Base-by-base conservation (phyloP, 306 rosid genomes). In the Cicer cuneatum region DNA sequence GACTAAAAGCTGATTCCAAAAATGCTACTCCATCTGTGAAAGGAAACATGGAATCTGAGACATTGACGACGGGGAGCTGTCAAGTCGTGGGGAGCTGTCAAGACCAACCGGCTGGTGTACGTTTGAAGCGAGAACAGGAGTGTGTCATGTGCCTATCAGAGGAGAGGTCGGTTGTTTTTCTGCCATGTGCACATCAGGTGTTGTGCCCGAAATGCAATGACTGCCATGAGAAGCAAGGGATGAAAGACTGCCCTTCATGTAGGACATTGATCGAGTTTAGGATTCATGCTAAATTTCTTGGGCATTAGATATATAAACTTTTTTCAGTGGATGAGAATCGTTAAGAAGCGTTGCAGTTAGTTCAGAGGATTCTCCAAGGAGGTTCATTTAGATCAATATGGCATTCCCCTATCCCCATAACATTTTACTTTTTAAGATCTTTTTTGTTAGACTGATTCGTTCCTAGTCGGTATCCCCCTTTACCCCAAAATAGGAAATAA, bases 171-270 rank as follows among this genome's bases (percentile, higher is more conserved):
- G 89, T 88, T 10, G 85, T 90, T 73, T 88, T 88, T 69, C 81
- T 90, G 78, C 96, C 93, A 5, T 90, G 96, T 8, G 84, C 86
- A 0, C 96, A 90, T 65, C 93, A 88, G 81, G 89, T 88, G 19
- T 72, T 90, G 11, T 90, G 96, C 65, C 79, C 66, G 61, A 62
- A 66, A 11, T 90, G 96, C 89, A 90, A 83, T 65, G 87, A 83
- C 52, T 85, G 86, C 63, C 96, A 90, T 73, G 84, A 77, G 89
- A 83, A 88, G 62, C 86, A 82, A 74, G 89, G 92, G 56, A 86
- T 90, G 90, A 81, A 83, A 65, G 91, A 88, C 1, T 90, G 96
- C 73, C 96, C 96, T 77, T 86, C 92, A 0, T 90, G 96, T 49
- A 86, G 90, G 85, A 69, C 87, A 13, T 80, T 80, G 0, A 88